phyloP scores from a whole-genome alignment of 2,329 filamentous ascomycete species.

The Colletotrichum sansevieriae region DNA sequence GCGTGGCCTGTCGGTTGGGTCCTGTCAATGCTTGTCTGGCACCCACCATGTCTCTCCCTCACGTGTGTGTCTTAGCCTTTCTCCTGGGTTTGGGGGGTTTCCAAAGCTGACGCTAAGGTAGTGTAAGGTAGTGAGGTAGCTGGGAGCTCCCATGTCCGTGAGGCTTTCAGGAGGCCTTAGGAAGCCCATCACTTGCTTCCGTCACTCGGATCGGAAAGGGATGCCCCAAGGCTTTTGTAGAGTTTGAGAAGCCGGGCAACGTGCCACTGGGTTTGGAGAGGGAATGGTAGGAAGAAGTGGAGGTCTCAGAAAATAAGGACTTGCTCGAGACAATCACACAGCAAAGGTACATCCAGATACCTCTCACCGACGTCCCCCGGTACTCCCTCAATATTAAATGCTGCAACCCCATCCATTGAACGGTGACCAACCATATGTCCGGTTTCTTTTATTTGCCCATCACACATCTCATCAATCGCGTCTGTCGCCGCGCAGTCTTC shows the following conservation, averaged over 20 bases:
- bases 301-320: background rate
- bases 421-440: constrained; percentile 14
- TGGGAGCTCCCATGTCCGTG: constrained; percentile 21
- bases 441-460: constrained; percentile 3
- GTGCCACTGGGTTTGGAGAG: constrained; percentile 20
- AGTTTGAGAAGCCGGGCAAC: background rate
- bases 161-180: constrained; percentile 15
- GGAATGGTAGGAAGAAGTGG: background rate
- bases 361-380: constrained; percentile 20
- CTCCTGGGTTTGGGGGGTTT: background rate
- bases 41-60: background rate
- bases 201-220: constrained; percentile 1
- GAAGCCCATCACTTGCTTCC: background rate
- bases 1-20: constrained; percentile 1
- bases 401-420: constrained; percentile 3
- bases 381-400: background rate
- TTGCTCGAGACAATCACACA: background rate
- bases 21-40: constrained; percentile 2
- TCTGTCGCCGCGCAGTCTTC: background rate
- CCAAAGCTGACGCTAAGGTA: background rate
- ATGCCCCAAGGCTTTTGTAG: constrained; percentile 17
- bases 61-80: background rate
- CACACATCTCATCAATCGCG: background rate
- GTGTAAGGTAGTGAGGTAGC: background rate
- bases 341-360: constrained; percentile 19